These are phyloP conservation scores for Mycena indigotica DNA, from an alignment of 768 basidiomycete genomes.

Conservation along the genomic window DNA sequence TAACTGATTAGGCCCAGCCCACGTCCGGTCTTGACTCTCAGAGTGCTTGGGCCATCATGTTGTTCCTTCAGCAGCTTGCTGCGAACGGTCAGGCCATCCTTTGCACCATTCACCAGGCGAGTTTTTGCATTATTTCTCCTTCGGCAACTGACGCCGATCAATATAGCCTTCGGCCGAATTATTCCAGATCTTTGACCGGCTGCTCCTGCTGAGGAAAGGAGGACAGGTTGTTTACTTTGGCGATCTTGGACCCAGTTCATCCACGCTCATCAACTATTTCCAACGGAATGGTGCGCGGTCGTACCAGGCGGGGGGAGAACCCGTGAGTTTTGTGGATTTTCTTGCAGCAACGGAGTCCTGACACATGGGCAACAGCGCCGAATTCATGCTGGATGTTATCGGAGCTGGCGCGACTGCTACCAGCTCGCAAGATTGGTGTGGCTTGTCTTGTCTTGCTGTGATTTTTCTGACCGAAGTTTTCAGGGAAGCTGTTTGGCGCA, in stretches of 20 bases:
- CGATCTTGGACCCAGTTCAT: constrained; percentile 63
- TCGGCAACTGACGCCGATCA: constrained; percentile 29
- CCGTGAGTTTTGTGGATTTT: constrained; percentile 49
- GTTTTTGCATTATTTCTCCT: neutral
- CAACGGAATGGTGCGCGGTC: constrained; percentile 63
- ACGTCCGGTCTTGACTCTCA: constrained; percentile 88
- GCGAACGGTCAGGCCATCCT: constrained; percentile 84
- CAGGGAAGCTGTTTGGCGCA: constrained; percentile 53
- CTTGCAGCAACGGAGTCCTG: neutral
- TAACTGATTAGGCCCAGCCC: constrained; percentile 48
- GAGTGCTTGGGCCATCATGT: constrained; percentile 81
- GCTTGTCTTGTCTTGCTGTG: neutral
- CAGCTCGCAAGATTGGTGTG: constrained; percentile 56
- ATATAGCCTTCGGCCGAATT: constrained; percentile 79
- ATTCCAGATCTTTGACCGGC: constrained; percentile 80
- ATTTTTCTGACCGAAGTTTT: neutral
- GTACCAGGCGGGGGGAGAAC: constrained; percentile 71
- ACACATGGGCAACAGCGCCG: constrained; percentile 41
- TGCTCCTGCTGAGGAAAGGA: constrained; percentile 76
- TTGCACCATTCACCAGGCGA: constrained; percentile 71
- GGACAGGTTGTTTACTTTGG: constrained; percentile 79
- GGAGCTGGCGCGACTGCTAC: constrained; percentile 71
- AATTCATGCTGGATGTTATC: constrained; percentile 71
- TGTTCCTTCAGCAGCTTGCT: constrained; percentile 75
- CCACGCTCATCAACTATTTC: constrained; percentile 75